Percentiles rank a stretch among this genome's conserved stretches.
These are phyloP conservation scores for Lanmaoa rubissima DNA, from an alignment of 768 basidiomycete genomes.

Conservation along the genomic window DNA sequence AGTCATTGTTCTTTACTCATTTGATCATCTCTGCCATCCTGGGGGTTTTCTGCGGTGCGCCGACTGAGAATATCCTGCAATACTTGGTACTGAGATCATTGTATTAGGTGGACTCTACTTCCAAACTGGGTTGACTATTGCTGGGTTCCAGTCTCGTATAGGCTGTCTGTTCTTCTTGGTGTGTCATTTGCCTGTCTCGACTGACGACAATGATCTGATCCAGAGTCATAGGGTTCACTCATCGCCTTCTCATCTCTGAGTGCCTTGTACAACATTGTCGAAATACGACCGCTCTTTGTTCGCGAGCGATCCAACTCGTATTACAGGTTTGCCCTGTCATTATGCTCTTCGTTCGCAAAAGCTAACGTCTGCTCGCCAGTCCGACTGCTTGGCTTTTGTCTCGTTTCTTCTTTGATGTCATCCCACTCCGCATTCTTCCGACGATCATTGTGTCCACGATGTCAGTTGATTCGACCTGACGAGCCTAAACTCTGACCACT, in stretches of 20 bases:
- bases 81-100: not conserved
- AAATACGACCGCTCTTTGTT: slow-evolving; percentile 81
- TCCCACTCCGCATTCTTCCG: slow-evolving; percentile 86
- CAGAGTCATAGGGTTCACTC: slow-evolving; percentile 64
- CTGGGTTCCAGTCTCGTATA: slow-evolving; percentile 92
- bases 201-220: slow-evolving; percentile 5
- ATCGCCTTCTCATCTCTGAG: slow-evolving; percentile 91
- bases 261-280: slow-evolving; percentile 85
- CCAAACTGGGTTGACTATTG: slow-evolving; percentile 74
- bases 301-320: slow-evolving; percentile 84
- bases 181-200: slow-evolving; percentile 5
- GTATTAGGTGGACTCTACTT: slow-evolving; percentile 78
- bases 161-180: slow-evolving; percentile 94
- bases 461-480: slow-evolving; percentile 40
- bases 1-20: slow-evolving; percentile 80
- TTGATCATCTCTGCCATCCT: slow-evolving; percentile 63
- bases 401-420: slow-evolving; percentile 82
- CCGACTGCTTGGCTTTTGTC: slow-evolving; percentile 92
- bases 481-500: not conserved
- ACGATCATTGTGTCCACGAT: slow-evolving; percentile 85
- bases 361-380: slow-evolving; percentile 35
- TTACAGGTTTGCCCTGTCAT: slow-evolving; percentile 58
- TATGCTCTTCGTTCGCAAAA: not conserved
- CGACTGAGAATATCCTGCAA: not conserved
- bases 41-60: slow-evolving; percentile 82